Percentiles rank a stretch among this genome's conserved stretches.
Conservation (phyloP, 2,329 filamentous ascomycete species). For the Pseudogymnoascus sp. region DNA sequence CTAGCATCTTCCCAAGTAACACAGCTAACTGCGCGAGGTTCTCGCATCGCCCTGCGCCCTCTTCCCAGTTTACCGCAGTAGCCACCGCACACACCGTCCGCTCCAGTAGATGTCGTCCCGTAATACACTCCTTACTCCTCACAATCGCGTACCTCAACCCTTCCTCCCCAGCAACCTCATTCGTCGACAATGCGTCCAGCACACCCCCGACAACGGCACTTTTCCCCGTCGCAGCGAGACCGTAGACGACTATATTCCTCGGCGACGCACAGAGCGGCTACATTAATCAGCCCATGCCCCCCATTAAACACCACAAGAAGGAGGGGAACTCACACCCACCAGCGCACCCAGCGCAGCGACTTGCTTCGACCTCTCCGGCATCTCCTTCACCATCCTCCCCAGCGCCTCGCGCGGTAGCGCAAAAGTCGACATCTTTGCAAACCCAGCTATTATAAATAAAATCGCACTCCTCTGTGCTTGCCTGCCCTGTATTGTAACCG, state of each 20-base stretch:
- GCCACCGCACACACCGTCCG: slow-evolving; percentile 54
- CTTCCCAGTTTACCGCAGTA: slow-evolving; percentile 41
- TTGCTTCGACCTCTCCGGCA: background rate
- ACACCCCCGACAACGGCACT: slow-evolving; percentile 59
- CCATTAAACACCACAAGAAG: background rate
- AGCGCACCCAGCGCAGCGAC: background rate
- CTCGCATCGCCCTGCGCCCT: slow-evolving; percentile 60
- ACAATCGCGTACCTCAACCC: slow-evolving; percentile 51
- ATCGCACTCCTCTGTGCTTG: background rate
- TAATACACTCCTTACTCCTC: slow-evolving; percentile 68
- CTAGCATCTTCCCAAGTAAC: slow-evolving; percentile 59
- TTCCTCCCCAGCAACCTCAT: slow-evolving; percentile 38
- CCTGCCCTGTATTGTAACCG: background rate
- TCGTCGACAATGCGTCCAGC: slow-evolving; percentile 39
- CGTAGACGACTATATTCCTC: slow-evolving; percentile 67
- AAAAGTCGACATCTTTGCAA: background rate
- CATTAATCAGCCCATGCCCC: background rate
- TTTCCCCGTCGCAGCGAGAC: slow-evolving; percentile 82
- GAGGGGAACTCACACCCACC: background rate
- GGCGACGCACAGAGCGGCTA: slow-evolving; percentile 9
- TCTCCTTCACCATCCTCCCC: background rate
- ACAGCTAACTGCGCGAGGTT: slow-evolving; percentile 69
- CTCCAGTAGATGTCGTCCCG: slow-evolving; percentile 69
- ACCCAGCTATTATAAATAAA: background rate
- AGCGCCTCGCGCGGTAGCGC: background rate